These are phyloP conservation scores for Lepraria neglecta DNA, from an alignment of 495 filamentous ascomycete species.

Conservation along the genomic window DNA sequence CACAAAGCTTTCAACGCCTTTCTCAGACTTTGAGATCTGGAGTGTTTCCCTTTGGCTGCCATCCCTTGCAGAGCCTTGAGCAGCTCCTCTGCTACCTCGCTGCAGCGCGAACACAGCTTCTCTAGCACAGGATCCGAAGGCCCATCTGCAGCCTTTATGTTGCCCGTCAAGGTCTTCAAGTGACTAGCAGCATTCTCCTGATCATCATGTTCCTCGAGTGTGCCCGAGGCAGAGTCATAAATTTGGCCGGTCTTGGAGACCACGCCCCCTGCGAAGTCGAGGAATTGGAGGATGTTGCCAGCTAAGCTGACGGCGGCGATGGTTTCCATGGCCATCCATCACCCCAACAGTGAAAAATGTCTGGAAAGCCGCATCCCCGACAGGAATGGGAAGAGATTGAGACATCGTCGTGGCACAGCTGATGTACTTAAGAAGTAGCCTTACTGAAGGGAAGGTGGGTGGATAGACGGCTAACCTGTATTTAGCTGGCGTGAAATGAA, in stretches of 20 bases:
- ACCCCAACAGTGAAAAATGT: neutral
- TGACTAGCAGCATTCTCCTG: neutral
- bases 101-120: slow-evolving; percentile 5
- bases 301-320: slow-evolving; percentile 1
- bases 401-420: too few relatives aligned
- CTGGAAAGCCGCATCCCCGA: neutral
- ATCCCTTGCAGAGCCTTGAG: neutral
- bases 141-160: neutral
- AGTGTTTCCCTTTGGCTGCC: neutral
- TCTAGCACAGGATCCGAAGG: neutral
- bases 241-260: neutral
- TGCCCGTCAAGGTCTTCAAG: neutral
- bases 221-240: neutral
- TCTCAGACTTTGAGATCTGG: neutral
- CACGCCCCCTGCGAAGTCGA: neutral
- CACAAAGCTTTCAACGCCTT: neutral
- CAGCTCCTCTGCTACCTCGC: slow-evolving; percentile 1
- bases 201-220: neutral
- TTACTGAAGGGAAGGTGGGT: too few relatives aligned
- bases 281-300: slow-evolving; percentile 9
- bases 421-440: too few relatives aligned
- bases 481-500: too few relatives aligned
- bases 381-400: neutral
- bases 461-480: too few relatives aligned
- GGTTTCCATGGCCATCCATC: neutral